Base-by-base conservation (phyloP, 2,329 filamentous ascomycete species). In the Epichloe aotearoae region DNA sequence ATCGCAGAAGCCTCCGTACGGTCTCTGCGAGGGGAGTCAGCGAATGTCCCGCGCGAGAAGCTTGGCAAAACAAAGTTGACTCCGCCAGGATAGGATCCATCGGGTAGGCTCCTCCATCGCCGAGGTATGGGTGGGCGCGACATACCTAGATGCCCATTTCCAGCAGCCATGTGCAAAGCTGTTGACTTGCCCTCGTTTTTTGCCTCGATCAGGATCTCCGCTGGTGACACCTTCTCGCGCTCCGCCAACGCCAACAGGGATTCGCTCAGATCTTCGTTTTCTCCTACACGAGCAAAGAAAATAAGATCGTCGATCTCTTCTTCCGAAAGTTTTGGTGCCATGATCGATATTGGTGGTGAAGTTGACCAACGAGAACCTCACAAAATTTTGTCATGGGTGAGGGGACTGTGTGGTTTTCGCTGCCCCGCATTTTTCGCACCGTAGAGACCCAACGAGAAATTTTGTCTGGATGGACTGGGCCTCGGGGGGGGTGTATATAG, bases 301-400 rank as follows among this genome's bases (percentile, higher is more conserved):
- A 97, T 79, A 57, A 97, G 77, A 68, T 97, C 91, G 65, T 96
- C 90, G 61, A 94, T 84, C 66, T 89, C 80, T 49, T 95, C 90
- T 64, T 86, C 82, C 47, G 79, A 78, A 46, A 91, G 71, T 53
- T 72, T 71, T 20, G 73, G 73, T 30, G 73, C 69, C 68, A 77
- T 76, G 50, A 40, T 45, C 50, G 23, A 7, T 26, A 7, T 47
- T 47, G 40, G 34, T 39, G 44, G 12, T 34, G 48, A 47, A 42
- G 46, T 46, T 19, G 34, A 42, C 55, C 45, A 50, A 46, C 30
- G 51, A 51, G 57, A 62, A 58, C 59, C 62, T 65, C 64, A 58
- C 51, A 50, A 54, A 36, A 30, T 55, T 23, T 42, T 52, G 38
- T 50, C 23, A 37, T 12, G 43, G 59, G 51, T 64, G 67, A 69